Evolutionary conservation across 2,329 filamentous ascomycete species (phyloP).

Genomic region (Apiospora koreana): DNA sequence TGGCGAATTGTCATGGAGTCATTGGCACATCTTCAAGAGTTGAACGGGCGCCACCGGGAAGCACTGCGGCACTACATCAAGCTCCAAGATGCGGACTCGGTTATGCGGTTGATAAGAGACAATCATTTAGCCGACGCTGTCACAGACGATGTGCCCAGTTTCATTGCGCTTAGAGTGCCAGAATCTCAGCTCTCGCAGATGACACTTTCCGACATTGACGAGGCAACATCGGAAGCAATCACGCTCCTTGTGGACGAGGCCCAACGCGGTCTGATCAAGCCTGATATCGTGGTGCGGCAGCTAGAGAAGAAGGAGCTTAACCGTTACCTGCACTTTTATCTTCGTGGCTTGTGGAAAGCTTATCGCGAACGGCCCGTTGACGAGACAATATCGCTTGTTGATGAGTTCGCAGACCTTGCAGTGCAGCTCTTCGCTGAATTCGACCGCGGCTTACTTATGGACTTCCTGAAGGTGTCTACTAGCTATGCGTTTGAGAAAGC

Average conservation of each 20-base stretch:
- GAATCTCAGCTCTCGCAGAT: constrained; percentile 68
- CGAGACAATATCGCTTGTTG: constrained; percentile 70
- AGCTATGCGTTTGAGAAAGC: constrained; percentile 85
- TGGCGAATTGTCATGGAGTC: constrained; percentile 90
- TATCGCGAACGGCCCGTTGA: constrained; percentile 57
- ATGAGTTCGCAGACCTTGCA: constrained; percentile 84
- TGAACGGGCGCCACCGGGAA: constrained; percentile 77
- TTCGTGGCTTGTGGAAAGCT: constrained; percentile 81
- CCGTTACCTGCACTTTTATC: constrained; percentile 88
- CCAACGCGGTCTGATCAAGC: constrained; percentile 80
- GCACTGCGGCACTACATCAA: constrained; percentile 87
- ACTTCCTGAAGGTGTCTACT: constrained; percentile 81
- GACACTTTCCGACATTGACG: constrained; percentile 70
- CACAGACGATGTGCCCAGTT: constrained; percentile 83
- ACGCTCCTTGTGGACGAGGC: constrained; percentile 87
- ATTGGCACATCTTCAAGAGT: constrained; percentile 81
- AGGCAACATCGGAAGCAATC: constrained; percentile 80
- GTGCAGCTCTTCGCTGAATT: constrained; percentile 85
- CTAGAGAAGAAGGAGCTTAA: constrained; percentile 67
- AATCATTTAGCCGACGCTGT: constrained; percentile 89
- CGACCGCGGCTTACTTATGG: constrained; percentile 78
- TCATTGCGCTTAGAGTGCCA: constrained; percentile 84
- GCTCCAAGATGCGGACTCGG: constrained; percentile 87
- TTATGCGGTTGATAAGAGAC: constrained; percentile 82
- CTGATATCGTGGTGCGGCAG: constrained; percentile 76